phyloP scores from a whole-genome alignment of 192 early-diverging fungal species.

The Geosiphon pyriformis region DNA sequence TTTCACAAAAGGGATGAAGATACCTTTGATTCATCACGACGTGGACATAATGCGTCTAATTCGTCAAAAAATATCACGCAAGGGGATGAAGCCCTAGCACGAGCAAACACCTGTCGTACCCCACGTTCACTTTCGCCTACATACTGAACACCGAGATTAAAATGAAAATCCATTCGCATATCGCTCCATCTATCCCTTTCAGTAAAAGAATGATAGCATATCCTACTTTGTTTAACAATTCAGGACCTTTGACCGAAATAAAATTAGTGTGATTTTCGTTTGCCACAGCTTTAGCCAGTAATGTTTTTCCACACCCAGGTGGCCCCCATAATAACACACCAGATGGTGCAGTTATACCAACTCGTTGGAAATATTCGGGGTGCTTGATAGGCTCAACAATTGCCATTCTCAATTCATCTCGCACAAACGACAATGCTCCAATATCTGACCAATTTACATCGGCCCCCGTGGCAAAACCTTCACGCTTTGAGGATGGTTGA shows the following conservation, averaged over 20 bases:
- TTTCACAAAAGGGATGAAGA: conserved; percentile 7
- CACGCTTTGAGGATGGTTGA: conserved; percentile 94
- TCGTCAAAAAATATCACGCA: conserved; percentile 99
- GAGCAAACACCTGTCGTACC: conserved; percentile 90
- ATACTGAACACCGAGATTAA: conserved; percentile 52
- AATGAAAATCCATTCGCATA: not conserved
- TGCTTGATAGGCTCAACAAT: conserved; percentile 94
- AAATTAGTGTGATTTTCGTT: conserved; percentile 98
- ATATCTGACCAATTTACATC: conserved; percentile 96
- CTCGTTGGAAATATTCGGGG: conserved; percentile 78
- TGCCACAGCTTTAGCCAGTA: conserved; percentile 96
- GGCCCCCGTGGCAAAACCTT: conserved; percentile 97
- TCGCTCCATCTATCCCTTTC: not conserved
- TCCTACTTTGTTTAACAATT: conserved; percentile 88
- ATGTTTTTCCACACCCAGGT: conserved; percentile 97
- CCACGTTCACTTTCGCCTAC: conserved; percentile 98
- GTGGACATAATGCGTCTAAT: conserved; percentile 88
- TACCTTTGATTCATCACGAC: conserved; percentile 85
- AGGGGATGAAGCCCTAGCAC: conserved; percentile 87
- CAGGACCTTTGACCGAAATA: conserved; percentile 97
- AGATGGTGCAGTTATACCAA: conserved; percentile 86
- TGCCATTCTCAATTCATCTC: conserved; percentile 91
- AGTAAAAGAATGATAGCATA: not conserved
- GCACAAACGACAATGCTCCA: conserved; percentile 78
- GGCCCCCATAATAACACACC: conserved; percentile 97